Evolutionary conservation across 106 monocot genomes (phyloP).

Genomic region (Platanthera zijinensis): DNA sequence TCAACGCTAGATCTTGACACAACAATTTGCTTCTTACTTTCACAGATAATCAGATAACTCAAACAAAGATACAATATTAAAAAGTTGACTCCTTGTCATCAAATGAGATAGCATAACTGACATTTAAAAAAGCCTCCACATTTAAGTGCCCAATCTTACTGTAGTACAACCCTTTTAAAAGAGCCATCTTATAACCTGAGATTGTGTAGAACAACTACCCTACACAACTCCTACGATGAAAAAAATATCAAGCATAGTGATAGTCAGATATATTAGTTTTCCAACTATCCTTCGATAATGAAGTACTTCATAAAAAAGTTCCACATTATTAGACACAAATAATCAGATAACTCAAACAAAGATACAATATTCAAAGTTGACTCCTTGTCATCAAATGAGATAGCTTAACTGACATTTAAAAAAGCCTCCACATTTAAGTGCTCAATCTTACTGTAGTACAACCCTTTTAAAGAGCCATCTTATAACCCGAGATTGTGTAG

Average conservation of each 20-base stretch:
- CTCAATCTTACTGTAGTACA: background rate
- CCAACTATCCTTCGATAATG: background rate
- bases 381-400: background rate
- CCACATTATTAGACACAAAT: background rate
- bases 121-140: background rate
- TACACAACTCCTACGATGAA: background rate
- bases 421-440: background rate
- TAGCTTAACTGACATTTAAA: background rate
- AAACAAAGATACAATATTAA: background rate
- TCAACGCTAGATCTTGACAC: background rate
- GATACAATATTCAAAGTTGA: background rate
- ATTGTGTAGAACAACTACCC: background rate
- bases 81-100: background rate
- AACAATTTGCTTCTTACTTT: background rate
- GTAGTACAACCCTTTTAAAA: background rate
- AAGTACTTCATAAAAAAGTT: background rate
- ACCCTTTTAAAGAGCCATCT: background rate
- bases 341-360: background rate
- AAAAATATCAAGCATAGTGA: background rate
- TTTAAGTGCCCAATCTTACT: background rate
- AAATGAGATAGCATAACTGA: background rate
- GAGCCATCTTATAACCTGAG: background rate
- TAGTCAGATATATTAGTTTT: background rate
- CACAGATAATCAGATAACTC: background rate
- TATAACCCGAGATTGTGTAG: background rate